phyloP scores from a whole-genome alignment of 2,329 filamentous ascomycete species.

The Lasiodiplodia citricola region DNA sequence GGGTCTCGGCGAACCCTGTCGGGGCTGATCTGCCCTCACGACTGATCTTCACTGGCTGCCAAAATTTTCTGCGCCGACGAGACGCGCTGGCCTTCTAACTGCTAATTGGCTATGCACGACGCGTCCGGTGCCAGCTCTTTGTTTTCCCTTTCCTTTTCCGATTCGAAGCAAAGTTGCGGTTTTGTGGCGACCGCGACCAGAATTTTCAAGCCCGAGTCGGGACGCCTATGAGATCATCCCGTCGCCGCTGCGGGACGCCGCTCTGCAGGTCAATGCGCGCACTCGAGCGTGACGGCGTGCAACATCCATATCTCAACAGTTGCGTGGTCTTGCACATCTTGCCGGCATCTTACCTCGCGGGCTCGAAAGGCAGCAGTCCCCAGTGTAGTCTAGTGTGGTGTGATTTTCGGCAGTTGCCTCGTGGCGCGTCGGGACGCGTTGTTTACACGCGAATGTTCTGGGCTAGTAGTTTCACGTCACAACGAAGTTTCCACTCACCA shows the following conservation, averaged over 20 bases:
- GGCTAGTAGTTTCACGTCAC: neutral
- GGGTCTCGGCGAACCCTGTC: constrained; percentile 2
- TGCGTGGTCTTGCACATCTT: neutral
- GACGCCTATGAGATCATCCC: constrained; percentile 22
- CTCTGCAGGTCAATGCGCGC: constrained; percentile 18
- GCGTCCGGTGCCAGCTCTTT: neutral
- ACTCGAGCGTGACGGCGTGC: neutral
- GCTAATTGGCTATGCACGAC: neutral
- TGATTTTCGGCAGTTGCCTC: neutral
- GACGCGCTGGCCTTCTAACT: neutral
- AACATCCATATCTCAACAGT: neutral
- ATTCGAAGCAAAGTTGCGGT: neutral
- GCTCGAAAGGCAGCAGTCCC: neutral
- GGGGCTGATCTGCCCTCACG: constrained; percentile 1
- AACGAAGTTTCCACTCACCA: neutral
- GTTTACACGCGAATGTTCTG: neutral
- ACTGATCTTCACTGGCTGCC: constrained; percentile 5
- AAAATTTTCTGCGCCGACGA: neutral
- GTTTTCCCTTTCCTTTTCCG: neutral
- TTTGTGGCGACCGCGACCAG: constrained; percentile 3
- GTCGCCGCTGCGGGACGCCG: constrained; percentile 2
- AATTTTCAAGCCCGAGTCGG: constrained; percentile 17
- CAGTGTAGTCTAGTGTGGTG: neutral
- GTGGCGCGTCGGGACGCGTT: neutral
- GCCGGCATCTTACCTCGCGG: neutral